Evolutionary conservation across 1,284 basidiomycete species (phyloP).

Genomic region (Boletellus sp.): DNA sequence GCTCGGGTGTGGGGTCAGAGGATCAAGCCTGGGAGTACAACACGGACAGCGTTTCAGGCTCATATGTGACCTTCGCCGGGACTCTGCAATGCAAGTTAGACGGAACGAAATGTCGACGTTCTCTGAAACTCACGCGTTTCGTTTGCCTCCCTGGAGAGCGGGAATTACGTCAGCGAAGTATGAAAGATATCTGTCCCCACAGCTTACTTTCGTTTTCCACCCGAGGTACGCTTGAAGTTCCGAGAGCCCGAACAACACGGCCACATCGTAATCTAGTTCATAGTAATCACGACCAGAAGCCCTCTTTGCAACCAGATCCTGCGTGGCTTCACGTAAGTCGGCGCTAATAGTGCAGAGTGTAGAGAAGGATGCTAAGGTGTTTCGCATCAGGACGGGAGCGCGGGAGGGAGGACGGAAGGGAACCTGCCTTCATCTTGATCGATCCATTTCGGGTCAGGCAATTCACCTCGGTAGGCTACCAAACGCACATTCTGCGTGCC

Average conservation of each 20-base stretch:
- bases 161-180: no score
- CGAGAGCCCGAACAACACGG: not conserved
- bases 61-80: no score
- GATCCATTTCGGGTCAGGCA: constrained; percentile 7
- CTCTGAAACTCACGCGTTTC: no score
- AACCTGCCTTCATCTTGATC: constrained; percentile 9
- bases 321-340: constrained; percentile 1
- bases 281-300: not conserved
- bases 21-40: no score
- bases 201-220: constrained; percentile 7
- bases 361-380: not conserved
- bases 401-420: no score
- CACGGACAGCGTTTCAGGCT: no score
- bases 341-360: no score
- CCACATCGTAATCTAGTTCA: constrained; percentile 13
- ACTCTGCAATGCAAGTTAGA: no score
- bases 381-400: not conserved
- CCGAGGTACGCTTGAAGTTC: constrained; percentile 4
- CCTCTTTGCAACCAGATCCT: not conserved
- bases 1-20: no score
- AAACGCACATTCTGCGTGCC: not conserved
- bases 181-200: no score
- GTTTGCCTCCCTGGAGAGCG: no score
- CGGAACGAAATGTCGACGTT: no score
- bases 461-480: constrained; percentile 6